A percentile compares a stretch with the other conserved stretches of the same genome.
Evolutionary conservation across 345 rosid species (phyloP).

Genomic region (Eucalyptus cloeziana): DNA sequence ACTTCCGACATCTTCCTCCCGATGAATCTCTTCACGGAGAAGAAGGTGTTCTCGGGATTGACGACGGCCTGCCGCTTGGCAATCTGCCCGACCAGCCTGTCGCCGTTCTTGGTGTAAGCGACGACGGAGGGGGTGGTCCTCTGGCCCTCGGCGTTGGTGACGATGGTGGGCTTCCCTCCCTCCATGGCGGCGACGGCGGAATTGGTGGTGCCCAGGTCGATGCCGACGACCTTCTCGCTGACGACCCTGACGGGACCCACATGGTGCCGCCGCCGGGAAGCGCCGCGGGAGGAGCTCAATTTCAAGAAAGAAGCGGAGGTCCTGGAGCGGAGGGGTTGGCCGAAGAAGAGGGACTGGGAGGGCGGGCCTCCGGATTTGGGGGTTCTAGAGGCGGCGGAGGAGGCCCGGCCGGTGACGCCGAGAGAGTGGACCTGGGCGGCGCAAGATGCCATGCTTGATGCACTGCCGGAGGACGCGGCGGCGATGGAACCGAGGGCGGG

Average conservation of each 20-base stretch:
- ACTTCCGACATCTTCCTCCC: slow-evolving; percentile 98
- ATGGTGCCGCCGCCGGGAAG: slow-evolving; percentile 14
- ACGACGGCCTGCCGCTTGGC: slow-evolving; percentile 97
- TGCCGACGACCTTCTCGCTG: slow-evolving; percentile 89
- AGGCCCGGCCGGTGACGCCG: slow-evolving; percentile 6
- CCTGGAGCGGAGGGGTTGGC: slow-evolving; percentile 16
- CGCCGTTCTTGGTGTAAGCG: slow-evolving; percentile 87
- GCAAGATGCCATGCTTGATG: slow-evolving; percentile 56
- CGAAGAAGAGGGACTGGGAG: slow-evolving; percentile 42
- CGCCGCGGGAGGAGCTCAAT: background rate
- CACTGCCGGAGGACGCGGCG: background rate
- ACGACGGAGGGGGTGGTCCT: slow-evolving; percentile 97
- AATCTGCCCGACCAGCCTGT: slow-evolving; percentile 91
- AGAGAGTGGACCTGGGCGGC: slow-evolving; percentile 68
- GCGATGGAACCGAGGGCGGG: background rate
- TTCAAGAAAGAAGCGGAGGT: slow-evolving; percentile 39
- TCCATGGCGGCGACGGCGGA: slow-evolving; percentile 99
- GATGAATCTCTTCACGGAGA: slow-evolving; percentile 95
- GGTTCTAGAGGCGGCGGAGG: background rate
- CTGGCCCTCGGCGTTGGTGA: slow-evolving; percentile 94
- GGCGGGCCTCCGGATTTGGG: background rate
- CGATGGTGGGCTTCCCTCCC: slow-evolving; percentile 97
- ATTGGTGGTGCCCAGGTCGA: slow-evolving; percentile 93
- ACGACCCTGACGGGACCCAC: slow-evolving; percentile 59
- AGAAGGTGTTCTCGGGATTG: slow-evolving; percentile 97